phyloP scores from a whole-genome alignment of 495 filamentous ascomycete genomes.

The Umbilicaria muhlenbergii region DNA sequence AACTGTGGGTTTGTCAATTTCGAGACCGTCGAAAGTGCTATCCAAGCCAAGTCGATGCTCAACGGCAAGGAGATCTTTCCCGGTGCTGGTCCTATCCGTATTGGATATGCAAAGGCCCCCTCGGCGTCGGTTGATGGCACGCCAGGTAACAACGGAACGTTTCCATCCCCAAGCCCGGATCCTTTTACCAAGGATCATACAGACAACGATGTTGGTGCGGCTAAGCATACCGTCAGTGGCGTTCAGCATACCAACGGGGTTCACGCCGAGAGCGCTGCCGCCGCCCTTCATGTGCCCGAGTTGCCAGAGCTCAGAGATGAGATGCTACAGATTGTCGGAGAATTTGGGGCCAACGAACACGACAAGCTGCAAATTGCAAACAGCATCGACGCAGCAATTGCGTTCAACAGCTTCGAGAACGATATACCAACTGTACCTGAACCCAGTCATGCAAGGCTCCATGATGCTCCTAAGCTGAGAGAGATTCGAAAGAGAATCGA shows the following conservation, averaged over 20 bases:
- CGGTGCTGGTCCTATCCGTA: conserved; percentile 83
- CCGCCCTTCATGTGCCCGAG: conserved; percentile 50
- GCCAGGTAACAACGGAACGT: conserved; percentile 65
- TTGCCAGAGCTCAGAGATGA: conserved; percentile 64
- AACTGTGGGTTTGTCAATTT: conserved; percentile 99
- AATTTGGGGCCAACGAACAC: conserved; percentile 78
- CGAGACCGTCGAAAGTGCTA: conserved; percentile 74
- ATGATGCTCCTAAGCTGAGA: conserved; percentile 88
- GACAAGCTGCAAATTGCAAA: conserved; percentile 56
- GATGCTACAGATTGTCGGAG: conserved; percentile 70
- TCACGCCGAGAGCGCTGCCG: conserved; percentile 23
- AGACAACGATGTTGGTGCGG: conserved; percentile 20
- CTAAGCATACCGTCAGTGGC: conserved; percentile 23
- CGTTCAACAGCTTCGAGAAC: conserved; percentile 51
- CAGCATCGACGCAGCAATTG: conserved; percentile 60
- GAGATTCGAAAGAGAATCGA: conserved; percentile 97
- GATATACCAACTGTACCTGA: conserved; percentile 87
- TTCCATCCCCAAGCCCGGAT: conserved; percentile 92
- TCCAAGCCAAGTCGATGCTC: conserved; percentile 68
- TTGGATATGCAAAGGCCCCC: conserved; percentile 94
- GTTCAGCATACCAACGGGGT: conserved; percentile 21
- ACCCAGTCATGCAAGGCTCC: conserved; percentile 75
- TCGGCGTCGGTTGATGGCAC: conserved; percentile 63
- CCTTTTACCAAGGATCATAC: conserved; percentile 43
- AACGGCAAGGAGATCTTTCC: conserved; percentile 98